Conservation (phyloP, 345 rosid genomes). For the Populus pruinosa region DNA sequence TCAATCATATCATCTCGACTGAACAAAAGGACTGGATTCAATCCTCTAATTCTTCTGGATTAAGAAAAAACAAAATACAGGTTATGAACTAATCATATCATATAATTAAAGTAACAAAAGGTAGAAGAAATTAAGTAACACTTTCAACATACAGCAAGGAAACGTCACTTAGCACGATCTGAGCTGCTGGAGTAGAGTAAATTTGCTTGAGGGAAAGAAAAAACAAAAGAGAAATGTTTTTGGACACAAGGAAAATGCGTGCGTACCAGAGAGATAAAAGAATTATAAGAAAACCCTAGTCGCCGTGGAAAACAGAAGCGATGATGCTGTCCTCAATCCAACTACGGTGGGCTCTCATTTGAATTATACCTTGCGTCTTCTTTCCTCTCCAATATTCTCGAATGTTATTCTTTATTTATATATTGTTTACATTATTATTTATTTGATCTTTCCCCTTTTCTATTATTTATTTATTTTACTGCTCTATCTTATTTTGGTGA, state of each 20-base stretch:
- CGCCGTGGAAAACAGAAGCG: background rate
- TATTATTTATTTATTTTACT: background rate
- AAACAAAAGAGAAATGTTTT: background rate
- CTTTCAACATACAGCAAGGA: background rate
- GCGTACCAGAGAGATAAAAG: background rate
- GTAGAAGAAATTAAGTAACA: background rate
- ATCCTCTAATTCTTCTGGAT: background rate
- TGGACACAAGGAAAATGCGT: background rate
- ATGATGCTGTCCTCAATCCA: background rate
- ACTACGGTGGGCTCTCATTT: background rate
- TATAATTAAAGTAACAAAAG: background rate
- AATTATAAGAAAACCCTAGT: background rate
- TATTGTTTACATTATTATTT: background rate
- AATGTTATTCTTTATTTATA: background rate
- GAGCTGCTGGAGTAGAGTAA: background rate
- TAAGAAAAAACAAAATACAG: background rate
- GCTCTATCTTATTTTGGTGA: background rate
- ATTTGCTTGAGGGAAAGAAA: background rate
- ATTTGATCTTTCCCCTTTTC: background rate
- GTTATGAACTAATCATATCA: background rate
- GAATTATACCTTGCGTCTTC: background rate
- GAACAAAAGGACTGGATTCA: background rate
- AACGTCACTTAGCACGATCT: background rate
- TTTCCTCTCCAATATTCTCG: slow-evolving; percentile 1
- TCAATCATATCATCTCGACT: background rate